Evolutionary conservation across 768 basidiomycete species (phyloP).

Genomic region (Mycena crocata): DNA sequence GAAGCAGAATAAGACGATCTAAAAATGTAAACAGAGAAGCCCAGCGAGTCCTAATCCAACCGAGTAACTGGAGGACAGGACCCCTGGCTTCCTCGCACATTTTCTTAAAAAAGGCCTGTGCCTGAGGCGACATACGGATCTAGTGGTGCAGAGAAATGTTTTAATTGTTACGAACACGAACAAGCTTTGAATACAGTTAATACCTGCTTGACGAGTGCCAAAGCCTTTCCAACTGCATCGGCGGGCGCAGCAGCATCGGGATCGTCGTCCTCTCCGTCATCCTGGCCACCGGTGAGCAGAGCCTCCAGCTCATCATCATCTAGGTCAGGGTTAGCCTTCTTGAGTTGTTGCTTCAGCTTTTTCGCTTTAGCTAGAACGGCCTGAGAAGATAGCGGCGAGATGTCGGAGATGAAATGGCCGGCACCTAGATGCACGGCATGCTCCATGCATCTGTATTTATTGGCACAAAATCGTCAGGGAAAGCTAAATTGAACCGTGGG

Average conservation of each 20-base stretch:
- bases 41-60: conserved; percentile 32
- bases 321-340: background rate
- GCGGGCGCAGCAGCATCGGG: background rate
- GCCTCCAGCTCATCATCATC: conserved; percentile 26
- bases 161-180: background rate
- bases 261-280: background rate
- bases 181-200: background rate
- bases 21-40: conserved; percentile 27
- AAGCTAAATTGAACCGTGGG: too few relatives aligned
- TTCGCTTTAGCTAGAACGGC: conserved; percentile 4
- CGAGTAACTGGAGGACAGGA: conserved; percentile 12
- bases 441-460: conserved; percentile 51
- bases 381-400: conserved; percentile 30
- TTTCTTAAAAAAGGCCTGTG: conserved; percentile 26
- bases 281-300: background rate
- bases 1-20: conserved; percentile 18
- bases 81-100: conserved; percentile 3
- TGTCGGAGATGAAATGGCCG: conserved; percentile 40
- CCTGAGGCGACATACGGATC: conserved; percentile 30
- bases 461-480: too few relatives aligned
- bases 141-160: too few relatives aligned
- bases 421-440: conserved; percentile 45
- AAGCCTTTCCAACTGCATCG: conserved; percentile 26
- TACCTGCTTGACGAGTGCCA: conserved; percentile 29
- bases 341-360: conserved; percentile 11